Evolutionary conservation across 805 yeast genomes (phyloP), one percentile per base, ranked within the genome.

Genomic region (Cyberlindnera subsufficiens): DNA sequence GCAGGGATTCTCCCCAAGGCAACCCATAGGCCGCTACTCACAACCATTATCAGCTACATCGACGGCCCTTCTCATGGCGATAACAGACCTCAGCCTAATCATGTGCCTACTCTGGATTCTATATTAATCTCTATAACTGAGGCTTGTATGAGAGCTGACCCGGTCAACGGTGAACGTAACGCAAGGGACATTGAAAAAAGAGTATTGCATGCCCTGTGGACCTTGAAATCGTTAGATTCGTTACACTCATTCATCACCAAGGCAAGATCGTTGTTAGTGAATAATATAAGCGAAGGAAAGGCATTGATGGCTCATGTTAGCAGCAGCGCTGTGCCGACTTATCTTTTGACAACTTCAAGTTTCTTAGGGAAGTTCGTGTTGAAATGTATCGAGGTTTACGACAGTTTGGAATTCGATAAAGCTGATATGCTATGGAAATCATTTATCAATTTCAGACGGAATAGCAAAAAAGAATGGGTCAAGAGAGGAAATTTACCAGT

Each of bases 321-420:
- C 2, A 32, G 39, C 13, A 35, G 37, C 31, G 31, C 50, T 0
- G 31, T 49, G 3, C 59, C 60, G 0, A 42, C 44, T 3, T 55
- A 53, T 35, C 32, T 59, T 18, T 51, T 71, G 17, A 67, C 74
- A 0, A 56, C 61, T 7, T 49, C 60, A 5, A 69, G 75, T 42
- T 71, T 70, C 37, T 46, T 72, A 25, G 82, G 82, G 0, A 56
- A 64, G 11, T 76, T 75, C 51, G 71, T 74, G 2, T 54, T 63
- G 17, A 58, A 57, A 30, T 64, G 73, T 30, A 53, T 68, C 0
- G 56, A 65, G 1, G 64, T 75, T 13, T 67, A 68, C 45, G 70
- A 66, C 38, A 56, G 70, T 1, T 51, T 77, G 40, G 71, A 68
- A 37, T 77, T 76, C 50, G 78, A 74, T 35, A 75, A 74, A 46